phyloP scores from a whole-genome alignment of 2,329 filamentous ascomycete genomes.

The Ceratocystis albifundus region DNA sequence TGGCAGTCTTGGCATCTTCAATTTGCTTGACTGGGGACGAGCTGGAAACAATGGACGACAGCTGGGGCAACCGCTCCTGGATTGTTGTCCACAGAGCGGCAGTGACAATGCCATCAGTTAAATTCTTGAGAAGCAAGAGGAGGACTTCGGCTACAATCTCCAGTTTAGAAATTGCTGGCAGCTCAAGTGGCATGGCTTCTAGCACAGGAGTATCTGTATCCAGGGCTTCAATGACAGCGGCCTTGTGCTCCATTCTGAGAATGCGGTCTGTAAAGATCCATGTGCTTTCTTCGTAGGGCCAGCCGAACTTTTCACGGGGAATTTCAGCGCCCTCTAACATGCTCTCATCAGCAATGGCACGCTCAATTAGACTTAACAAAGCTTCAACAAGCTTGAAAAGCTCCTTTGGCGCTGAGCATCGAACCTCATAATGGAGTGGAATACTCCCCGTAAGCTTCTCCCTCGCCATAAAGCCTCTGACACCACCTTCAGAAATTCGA shows the following conservation, averaged over 20 bases:
- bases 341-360: slow-evolving; percentile 48
- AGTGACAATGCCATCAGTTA: slow-evolving; percentile 71
- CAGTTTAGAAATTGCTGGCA: slow-evolving; percentile 54
- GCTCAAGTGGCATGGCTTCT: slow-evolving; percentile 50
- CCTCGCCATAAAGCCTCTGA: slow-evolving; percentile 41
- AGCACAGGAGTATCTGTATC: slow-evolving; percentile 57
- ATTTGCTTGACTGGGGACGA: slow-evolving; percentile 23
- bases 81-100: slow-evolving; percentile 55
- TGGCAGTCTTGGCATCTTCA: slow-evolving; percentile 38
- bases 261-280: slow-evolving; percentile 27
- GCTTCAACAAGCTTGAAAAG: slow-evolving; percentile 80
- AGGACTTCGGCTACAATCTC: slow-evolving; percentile 64
- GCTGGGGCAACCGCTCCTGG: slow-evolving; percentile 42
- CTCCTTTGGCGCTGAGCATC: slow-evolving; percentile 75
- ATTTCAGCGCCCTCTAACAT: slow-evolving; percentile 46
- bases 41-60: slow-evolving; percentile 28
- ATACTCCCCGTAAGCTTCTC: slow-evolving; percentile 38
- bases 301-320: slow-evolving; percentile 43
- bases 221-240: slow-evolving; percentile 50
- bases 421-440: slow-evolving; percentile 46
- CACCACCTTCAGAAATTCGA: slow-evolving; percentile 70
- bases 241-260: slow-evolving; percentile 26
- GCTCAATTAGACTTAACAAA: slow-evolving; percentile 48
- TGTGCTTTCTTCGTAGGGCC: slow-evolving; percentile 44
- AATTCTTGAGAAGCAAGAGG: slow-evolving; percentile 58